Percentiles rank a stretch among this genome's conserved stretches.
phyloP scores from a whole-genome alignment of 192 early-diverging fungal genomes.

The Coemansia sp. region DNA sequence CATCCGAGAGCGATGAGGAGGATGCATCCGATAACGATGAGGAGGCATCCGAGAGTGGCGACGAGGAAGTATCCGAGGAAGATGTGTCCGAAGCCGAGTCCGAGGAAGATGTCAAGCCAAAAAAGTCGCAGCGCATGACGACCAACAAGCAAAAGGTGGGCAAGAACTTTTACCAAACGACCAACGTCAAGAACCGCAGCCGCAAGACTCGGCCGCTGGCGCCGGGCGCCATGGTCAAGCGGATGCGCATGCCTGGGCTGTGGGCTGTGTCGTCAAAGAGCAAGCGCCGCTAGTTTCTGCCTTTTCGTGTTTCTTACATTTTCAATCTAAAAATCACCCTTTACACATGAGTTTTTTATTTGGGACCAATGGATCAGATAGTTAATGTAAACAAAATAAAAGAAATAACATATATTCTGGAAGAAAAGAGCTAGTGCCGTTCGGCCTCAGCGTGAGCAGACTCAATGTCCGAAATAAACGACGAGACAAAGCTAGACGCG shows the following conservation, averaged over 20 bases:
- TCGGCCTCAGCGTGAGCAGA: conserved; percentile 16
- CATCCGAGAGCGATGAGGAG: conserved; percentile 22
- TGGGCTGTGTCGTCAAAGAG: conserved; percentile 42
- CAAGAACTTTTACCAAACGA: conserved; percentile 84
- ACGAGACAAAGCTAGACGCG: conserved; percentile 67
- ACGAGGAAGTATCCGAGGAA: conserved; percentile 17
- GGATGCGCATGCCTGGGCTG: conserved; percentile 52
- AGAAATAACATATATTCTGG: background rate
- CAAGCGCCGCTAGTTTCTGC: conserved; percentile 1
- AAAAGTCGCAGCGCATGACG: conserved; percentile 78
- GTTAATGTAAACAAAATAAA: background rate
- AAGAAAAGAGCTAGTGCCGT: conserved; percentile 3
- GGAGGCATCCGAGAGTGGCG: conserved; percentile 19
- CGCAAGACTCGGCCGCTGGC: conserved; percentile 75
- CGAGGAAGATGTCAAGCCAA: conserved; percentile 19
- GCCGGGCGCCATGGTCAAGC: conserved; percentile 50
- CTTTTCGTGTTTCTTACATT: background rate
- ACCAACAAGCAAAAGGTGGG: conserved; percentile 93
- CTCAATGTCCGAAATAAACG: conserved; percentile 54
- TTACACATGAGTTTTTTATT: no score
- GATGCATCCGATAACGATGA: conserved; percentile 18
- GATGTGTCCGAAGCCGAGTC: conserved; percentile 11
- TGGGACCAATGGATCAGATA: no score
- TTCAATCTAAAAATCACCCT: background rate
- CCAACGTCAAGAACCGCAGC: conserved; percentile 96